A percentile compares a stretch with the other conserved stretches of the same genome.
phyloP scores from a whole-genome alignment of 352 stramenopile genomes.

The Peronospora farinosa region DNA sequence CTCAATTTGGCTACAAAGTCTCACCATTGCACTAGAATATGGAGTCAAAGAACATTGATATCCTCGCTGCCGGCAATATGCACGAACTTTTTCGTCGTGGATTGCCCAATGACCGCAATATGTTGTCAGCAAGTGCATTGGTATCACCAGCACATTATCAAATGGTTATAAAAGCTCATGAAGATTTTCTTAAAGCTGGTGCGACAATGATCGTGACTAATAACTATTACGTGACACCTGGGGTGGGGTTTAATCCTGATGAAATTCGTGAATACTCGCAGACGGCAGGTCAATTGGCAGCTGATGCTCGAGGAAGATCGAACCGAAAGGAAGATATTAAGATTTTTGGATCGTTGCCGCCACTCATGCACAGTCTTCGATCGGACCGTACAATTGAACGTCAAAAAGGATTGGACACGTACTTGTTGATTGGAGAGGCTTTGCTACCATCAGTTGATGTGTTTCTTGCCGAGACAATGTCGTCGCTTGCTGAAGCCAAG shows the following conservation, averaged over 20 bases:
- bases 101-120: conserved; percentile 86
- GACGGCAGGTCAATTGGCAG: conserved; percentile 58
- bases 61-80: conserved; percentile 81
- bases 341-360: conserved; percentile 84
- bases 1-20: conserved; percentile 9
- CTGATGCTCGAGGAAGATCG: conserved; percentile 32
- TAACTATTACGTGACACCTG: conserved; percentile 85
- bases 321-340: conserved; percentile 29
- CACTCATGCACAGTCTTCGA: conserved; percentile 86
- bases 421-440: conserved; percentile 67
- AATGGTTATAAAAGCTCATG: conserved; percentile 59
- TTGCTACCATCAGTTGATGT: conserved; percentile 74
- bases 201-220: conserved; percentile 81
- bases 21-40: conserved; percentile 4
- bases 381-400: conserved; percentile 80
- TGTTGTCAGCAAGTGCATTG: conserved; percentile 83
- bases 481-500: conserved; percentile 77
- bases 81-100: conserved; percentile 85
- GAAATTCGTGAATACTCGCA: conserved; percentile 65
- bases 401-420: conserved; percentile 61
- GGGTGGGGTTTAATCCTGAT: conserved; percentile 73
- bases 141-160: conserved; percentile 58
- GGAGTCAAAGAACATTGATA: conserved; percentile 29
- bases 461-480: conserved; percentile 89
- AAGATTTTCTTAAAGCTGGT: conserved; percentile 71